A percentile compares a stretch with the other conserved stretches of the same genome.
Evolutionary conservation across 371 early-diverging fungal genomes (phyloP).

Genomic region (Apophysomyces ossiformis): DNA sequence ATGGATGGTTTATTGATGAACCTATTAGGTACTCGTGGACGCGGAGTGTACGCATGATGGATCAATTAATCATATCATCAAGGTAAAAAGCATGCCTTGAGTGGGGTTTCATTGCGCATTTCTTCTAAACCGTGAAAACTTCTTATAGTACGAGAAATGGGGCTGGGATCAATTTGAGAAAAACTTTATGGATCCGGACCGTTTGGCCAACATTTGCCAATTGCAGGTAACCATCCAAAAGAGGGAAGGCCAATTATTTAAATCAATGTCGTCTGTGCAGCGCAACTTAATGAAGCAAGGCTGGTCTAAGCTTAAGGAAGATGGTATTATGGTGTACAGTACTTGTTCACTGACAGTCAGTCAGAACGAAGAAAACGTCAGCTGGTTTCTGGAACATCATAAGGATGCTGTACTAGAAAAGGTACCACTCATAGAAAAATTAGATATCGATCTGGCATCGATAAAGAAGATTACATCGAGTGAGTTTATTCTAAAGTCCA

Average conservation of each 20-base stretch:
- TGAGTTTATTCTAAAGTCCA: constrained; percentile 40
- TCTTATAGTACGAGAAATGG: constrained; percentile 63
- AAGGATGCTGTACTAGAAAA: constrained; percentile 57
- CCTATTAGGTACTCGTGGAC: constrained; percentile 76
- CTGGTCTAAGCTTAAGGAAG: constrained; percentile 65
- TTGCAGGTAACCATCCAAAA: constrained; percentile 43
- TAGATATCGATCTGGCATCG: constrained; percentile 28
- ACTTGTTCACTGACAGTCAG: constrained; percentile 80
- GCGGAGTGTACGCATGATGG: constrained; percentile 98
- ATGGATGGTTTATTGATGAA: neutral
- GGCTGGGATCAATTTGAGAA: constrained; percentile 74
- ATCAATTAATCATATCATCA: constrained; percentile 84
- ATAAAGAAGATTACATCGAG: constrained; percentile 58
- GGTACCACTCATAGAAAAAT: constrained; percentile 40
- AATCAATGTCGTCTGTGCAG: constrained; percentile 42
- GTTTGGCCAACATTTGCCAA: constrained; percentile 50
- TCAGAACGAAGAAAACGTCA: constrained; percentile 86
- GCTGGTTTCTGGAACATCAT: constrained; percentile 66
- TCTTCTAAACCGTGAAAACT: too few species aligned
- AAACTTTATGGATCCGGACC: constrained; percentile 68
- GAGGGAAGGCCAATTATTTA: constrained; percentile 3
- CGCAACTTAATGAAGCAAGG: constrained; percentile 73
- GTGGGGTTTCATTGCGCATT: too few species aligned
- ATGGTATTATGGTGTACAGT: constrained; percentile 86
- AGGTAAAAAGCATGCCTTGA: constrained; percentile 36